Base-by-base conservation (phyloP, 2,329 filamentous ascomycete species). In the Pseudogymnoascus sp. region DNA sequence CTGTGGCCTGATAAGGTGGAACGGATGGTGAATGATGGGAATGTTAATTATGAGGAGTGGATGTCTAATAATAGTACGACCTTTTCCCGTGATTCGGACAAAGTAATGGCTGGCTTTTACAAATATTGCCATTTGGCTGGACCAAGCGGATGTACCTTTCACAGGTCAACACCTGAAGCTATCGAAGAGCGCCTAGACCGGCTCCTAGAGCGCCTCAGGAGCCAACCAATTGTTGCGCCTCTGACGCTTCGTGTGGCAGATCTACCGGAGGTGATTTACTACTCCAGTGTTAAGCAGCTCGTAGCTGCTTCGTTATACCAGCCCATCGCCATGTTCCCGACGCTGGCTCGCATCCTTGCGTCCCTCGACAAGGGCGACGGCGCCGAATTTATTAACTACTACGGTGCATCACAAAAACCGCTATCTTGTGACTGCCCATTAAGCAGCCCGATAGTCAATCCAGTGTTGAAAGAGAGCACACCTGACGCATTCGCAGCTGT, bases 201-300 rank as follows among this genome's bases (percentile, higher is more conserved):
- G 2, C 71, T 84, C 0, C 74, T 84, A 9, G 66, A 71, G 1
- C 64, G 64, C 0, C 72, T 84, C 12, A 77, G 74, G 41, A 69
- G 68, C 8, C 61, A 70, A 12, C 72, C 72, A 1, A 60, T 74
- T 9, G 63, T 71, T 13, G 69, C 48, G 5, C 48, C 48, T 21
- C 29, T 68, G 0, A 63, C 70, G 29, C 58, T 68, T 36, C 62
- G 61, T 10, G 17, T 55, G 6, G 60, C 63, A 4, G 64, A 65
- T 13, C 38, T 60, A 2, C 68, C 68, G 2, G 68, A 72, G 41
- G 66, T 72, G 5, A 62, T 74, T n/a, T 68, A 69, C 1, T 71
- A 69, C 55, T 69, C 69, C 1, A 67, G 67, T 21, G 48, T 74
- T 7, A 65, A 66, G 25, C 64, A 63, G 4, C 61, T 71, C 15